Conservation (phyloP, 148 eudicot species). For the Nyssa sinensis region DNA sequence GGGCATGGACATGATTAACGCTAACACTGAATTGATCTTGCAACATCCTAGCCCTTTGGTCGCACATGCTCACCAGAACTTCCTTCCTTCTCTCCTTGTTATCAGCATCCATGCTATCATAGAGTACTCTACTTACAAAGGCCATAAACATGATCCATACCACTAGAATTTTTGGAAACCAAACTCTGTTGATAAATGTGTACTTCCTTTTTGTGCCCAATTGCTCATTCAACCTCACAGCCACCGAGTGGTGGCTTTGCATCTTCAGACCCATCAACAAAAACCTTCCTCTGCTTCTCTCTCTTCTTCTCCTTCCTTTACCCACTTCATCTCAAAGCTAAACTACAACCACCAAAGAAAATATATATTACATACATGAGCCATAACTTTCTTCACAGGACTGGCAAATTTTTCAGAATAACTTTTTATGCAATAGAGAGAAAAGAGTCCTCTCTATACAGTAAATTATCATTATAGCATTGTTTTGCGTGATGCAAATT, state of each 20-base stretch:
- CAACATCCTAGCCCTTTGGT: slow-evolving; percentile 64
- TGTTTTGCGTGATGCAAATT: slow-evolving; percentile 25
- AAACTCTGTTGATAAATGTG: slow-evolving; percentile 21
- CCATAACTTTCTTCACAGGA: slow-evolving; percentile 14
- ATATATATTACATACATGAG: not conserved
- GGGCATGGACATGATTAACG: slow-evolving; percentile 75
- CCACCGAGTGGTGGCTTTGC: slow-evolving; percentile 45
- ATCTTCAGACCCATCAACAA: slow-evolving; percentile 37
- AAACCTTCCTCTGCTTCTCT: not conserved
- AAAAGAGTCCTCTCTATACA: slow-evolving; percentile 8
- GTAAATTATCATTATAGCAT: slow-evolving; percentile 34
- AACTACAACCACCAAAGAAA: slow-evolving; percentile 16
- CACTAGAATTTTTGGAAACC: slow-evolving; percentile 20
- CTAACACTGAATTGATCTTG: slow-evolving; percentile 72
- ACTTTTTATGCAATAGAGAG: slow-evolving; percentile 24
- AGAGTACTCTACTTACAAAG: slow-evolving; percentile 20
- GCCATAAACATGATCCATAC: slow-evolving; percentile 30
- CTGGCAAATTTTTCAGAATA: slow-evolving; percentile 15
- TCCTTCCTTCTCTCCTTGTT: slow-evolving; percentile 45
- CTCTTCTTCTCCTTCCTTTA: not conserved
- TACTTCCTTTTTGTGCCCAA: slow-evolving; percentile 43
- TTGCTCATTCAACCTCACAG: slow-evolving; percentile 40
- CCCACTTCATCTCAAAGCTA: slow-evolving; percentile 23
- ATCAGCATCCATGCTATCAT: slow-evolving; percentile 37
- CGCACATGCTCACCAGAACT: slow-evolving; percentile 53